These are phyloP conservation scores for Boletus sp. DNA, from an alignment of 768 basidiomycete genomes.

Conservation along the genomic window DNA sequence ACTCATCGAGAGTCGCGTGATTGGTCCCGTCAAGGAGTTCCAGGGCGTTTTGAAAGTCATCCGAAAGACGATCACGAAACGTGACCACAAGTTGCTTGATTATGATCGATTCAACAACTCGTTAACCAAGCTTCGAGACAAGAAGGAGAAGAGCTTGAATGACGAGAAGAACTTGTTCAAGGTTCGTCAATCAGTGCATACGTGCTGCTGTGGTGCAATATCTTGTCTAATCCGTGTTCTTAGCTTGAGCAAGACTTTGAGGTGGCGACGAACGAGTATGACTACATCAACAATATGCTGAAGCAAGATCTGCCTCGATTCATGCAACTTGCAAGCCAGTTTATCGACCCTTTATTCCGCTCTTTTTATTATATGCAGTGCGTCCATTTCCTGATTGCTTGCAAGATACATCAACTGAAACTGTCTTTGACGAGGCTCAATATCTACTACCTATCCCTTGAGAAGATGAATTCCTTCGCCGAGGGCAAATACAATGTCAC, in stretches of 20 bases:
- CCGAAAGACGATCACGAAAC: slow-evolving; percentile 91
- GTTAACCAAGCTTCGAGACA: slow-evolving; percentile 91
- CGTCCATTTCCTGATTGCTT: slow-evolving; percentile 33
- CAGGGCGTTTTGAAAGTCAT: slow-evolving; percentile 83
- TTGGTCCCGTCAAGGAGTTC: slow-evolving; percentile 86
- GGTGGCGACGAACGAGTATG: slow-evolving; percentile 86
- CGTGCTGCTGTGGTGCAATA: background rate
- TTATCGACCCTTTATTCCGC: slow-evolving; percentile 97
- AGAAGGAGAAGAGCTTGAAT: slow-evolving; percentile 94
- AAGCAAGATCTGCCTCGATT: slow-evolving; percentile 95
- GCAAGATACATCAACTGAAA: background rate
- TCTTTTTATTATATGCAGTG: slow-evolving; percentile 99
- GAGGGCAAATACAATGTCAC: slow-evolving; percentile 73
- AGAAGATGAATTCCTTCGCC: slow-evolving; percentile 88
- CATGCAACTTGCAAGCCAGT: slow-evolving; percentile 79
- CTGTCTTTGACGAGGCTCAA: slow-evolving; percentile 58
- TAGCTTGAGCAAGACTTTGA: slow-evolving; percentile 97
- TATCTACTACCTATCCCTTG: slow-evolving; percentile 89
- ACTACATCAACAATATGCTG: slow-evolving; percentile 84
- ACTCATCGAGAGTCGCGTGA: slow-evolving; percentile 83
- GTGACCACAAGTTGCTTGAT: slow-evolving; percentile 96
- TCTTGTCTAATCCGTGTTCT: background rate
- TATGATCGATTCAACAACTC: slow-evolving; percentile 97
- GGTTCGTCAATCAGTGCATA: slow-evolving; percentile 38
- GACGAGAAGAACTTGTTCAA: slow-evolving; percentile 99